Evolutionary conservation across 2,329 filamentous ascomycete genomes (phyloP).

Genomic region (Xylariaceae sp.): DNA sequence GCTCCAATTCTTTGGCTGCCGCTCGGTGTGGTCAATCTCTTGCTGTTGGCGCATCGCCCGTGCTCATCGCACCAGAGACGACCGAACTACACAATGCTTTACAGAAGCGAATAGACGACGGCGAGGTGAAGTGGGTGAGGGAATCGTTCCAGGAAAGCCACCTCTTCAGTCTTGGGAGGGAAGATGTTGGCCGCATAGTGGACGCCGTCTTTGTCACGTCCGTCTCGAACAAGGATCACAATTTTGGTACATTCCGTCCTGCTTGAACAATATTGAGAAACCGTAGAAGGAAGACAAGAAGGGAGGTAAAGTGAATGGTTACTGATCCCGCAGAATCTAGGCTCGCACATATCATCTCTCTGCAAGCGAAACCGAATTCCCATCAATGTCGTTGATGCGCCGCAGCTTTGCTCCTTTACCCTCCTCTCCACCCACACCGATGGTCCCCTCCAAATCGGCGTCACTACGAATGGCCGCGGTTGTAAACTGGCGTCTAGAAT

Average conservation of each 20-base stretch:
- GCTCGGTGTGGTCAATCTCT: slow-evolving; percentile 75
- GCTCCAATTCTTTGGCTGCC: slow-evolving; percentile 80
- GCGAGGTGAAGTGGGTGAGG: slow-evolving; percentile 60
- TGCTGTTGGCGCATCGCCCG: slow-evolving; percentile 72
- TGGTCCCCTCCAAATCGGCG: slow-evolving; percentile 87
- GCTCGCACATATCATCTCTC: slow-evolving; percentile 62
- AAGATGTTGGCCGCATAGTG: slow-evolving; percentile 70
- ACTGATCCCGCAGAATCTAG: slow-evolving; percentile 35
- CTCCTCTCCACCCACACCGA: slow-evolving; percentile 85
- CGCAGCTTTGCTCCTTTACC: slow-evolving; percentile 81
- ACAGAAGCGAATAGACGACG: slow-evolving; percentile 59
- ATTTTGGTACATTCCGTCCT: slow-evolving; percentile 31
- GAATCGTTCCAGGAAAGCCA: slow-evolving; percentile 65
- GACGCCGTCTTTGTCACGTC: slow-evolving; percentile 88
- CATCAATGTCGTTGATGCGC: slow-evolving; percentile 85
- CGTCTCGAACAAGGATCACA: slow-evolving; percentile 40
- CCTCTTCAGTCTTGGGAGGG: slow-evolving; percentile 69
- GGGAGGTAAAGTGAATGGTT: neutral
- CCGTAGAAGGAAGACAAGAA: neutral
- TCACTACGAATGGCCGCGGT: slow-evolving; percentile 90
- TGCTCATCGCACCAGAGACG: slow-evolving; percentile 67
- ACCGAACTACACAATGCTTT: slow-evolving; percentile 54
- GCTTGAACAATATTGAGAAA: neutral
- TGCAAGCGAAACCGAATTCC: slow-evolving; percentile 81
- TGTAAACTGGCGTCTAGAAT: slow-evolving; percentile 91